Percentiles rank a stretch among this genome's conserved stretches.
These are phyloP conservation scores for Didymella exigua DNA, from an alignment of 2,329 filamentous ascomycete genomes.

Conservation along the genomic window DNA sequence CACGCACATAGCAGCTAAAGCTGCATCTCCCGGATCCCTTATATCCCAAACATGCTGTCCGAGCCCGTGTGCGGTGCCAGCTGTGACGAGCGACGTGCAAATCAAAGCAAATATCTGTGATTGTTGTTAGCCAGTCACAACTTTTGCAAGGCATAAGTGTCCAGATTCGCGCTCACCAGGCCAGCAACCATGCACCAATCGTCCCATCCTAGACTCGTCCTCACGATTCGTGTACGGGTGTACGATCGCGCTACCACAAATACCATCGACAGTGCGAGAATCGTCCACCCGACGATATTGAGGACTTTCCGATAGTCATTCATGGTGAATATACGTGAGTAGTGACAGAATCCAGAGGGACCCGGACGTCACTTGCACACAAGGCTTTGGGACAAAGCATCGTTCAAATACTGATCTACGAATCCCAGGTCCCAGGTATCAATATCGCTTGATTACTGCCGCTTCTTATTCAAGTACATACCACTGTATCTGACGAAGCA, in stretches of 20 bases:
- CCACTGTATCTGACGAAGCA: neutral
- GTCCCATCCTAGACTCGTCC: conserved; percentile 2
- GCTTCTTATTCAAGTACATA: neutral
- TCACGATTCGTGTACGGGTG: conserved; percentile 5
- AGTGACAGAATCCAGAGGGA: neutral
- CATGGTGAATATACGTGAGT: neutral
- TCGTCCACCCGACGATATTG: neutral
- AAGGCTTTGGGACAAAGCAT: neutral
- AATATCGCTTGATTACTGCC: neutral
- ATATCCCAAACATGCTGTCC: conserved; percentile 10
- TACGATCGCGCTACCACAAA: conserved; percentile 2
- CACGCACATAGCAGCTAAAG: conserved; percentile 8
- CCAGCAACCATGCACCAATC: conserved; percentile 13
- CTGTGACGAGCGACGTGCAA: conserved; percentile 8
- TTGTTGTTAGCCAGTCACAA: neutral
- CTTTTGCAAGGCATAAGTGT: neutral
- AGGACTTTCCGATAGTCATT: neutral
- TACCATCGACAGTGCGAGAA: conserved; percentile 1
- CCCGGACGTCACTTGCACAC: neutral
- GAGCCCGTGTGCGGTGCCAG: conserved; percentile 10
- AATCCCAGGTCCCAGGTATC: neutral
- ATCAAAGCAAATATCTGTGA: neutral
- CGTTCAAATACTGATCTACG: neutral
- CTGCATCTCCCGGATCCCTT: conserved; percentile 4
- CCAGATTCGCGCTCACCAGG: conserved; percentile 1